Base-by-base conservation (phyloP, 306 rosid genomes). In the Trifolium pratense region DNA sequence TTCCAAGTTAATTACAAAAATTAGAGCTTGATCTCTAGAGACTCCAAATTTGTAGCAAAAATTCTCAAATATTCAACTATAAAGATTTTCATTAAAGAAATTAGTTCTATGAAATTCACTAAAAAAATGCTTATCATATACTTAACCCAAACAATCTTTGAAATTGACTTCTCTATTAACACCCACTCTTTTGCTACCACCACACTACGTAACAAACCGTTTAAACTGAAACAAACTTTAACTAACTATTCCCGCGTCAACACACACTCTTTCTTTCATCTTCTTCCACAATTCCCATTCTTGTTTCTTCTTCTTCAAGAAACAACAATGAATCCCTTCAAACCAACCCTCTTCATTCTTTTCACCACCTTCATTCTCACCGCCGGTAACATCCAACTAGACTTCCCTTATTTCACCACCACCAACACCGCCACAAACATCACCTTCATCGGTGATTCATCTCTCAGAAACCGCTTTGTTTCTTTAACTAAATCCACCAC, bases 371-470 rank as follows among this genome's bases (percentile, higher is more conserved):
- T 66, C 80, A 49, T 68, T 16, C 34, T 68, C 15, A 43, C 11
- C 14, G 21, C 23, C 82, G 1, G 11, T 17, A 75, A 78, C 14
- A 66, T 83, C 1, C 64, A 45, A 3, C 78, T 92, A 45, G 75
- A 85, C 16, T 88, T 92, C 82, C 76, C 69, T 4, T 79, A 82
- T 23, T 92, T 92, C 85, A 77, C 66, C 3, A 74, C 86, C 85
- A 80, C 83, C 59, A 86, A 88, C 84, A 82, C 84, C 25, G 82
- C 84, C 85, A 83, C 86, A 66, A 88, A 88, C 86, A 77, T 92
- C 66, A 88, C 91, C 20, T 87, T 92, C 51, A 75, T 87, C 18
- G 96, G 96, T 39, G 92, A 88, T 74, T 90, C 97, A 17, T 79
- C 84, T 29, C 86, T 92, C 79, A 79, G 89, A 9, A 86, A 87